A percentile compares a stretch with the other conserved stretches of the same genome.
These are phyloP conservation scores for Fragosphaeria purpurea DNA, from an alignment of 2,329 filamentous ascomycete genomes.

Conservation along the genomic window DNA sequence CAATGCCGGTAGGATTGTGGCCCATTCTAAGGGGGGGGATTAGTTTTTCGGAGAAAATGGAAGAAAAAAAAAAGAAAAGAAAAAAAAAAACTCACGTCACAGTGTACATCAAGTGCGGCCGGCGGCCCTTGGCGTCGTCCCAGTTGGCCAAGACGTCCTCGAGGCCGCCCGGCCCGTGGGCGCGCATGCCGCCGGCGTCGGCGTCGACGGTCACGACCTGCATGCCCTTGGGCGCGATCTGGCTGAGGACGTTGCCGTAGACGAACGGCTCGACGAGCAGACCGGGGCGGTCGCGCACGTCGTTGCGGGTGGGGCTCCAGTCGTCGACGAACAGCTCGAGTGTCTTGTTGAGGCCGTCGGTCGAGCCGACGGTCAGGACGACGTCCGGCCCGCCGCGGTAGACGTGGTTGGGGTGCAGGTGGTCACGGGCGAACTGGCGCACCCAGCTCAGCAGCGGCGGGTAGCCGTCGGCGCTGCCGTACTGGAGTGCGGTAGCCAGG, in stretches of 20 bases:
- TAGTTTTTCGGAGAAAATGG: background rate
- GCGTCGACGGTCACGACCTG: conserved; percentile 65
- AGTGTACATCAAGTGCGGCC: conserved; percentile 80
- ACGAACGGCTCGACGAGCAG: conserved; percentile 71
- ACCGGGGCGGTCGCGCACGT: conserved; percentile 60
- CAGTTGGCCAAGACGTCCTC: conserved; percentile 72
- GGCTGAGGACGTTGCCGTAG: conserved; percentile 67
- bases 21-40: conserved; percentile 51
- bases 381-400: conserved; percentile 70
- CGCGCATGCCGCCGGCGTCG: conserved; percentile 72
- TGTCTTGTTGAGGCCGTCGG: conserved; percentile 74
- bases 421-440: conserved; percentile 63
- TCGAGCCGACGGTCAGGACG: conserved; percentile 69
- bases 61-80: background rate
- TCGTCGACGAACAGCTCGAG: conserved; percentile 66
- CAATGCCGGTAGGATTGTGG: conserved; percentile 77
- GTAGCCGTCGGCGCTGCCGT: conserved; percentile 74
- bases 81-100: conserved; percentile 56
- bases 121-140: conserved; percentile 62
- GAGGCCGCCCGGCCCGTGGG: conserved; percentile 61
- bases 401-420: conserved; percentile 71
- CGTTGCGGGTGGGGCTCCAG: conserved; percentile 58
- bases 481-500: conserved; percentile 72
- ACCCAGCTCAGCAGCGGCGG: conserved; percentile 69
- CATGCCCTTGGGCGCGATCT: conserved; percentile 56